phyloP scores from a whole-genome alignment of 1,284 basidiomycete genomes.

The Pulchroboletus neoregius region DNA sequence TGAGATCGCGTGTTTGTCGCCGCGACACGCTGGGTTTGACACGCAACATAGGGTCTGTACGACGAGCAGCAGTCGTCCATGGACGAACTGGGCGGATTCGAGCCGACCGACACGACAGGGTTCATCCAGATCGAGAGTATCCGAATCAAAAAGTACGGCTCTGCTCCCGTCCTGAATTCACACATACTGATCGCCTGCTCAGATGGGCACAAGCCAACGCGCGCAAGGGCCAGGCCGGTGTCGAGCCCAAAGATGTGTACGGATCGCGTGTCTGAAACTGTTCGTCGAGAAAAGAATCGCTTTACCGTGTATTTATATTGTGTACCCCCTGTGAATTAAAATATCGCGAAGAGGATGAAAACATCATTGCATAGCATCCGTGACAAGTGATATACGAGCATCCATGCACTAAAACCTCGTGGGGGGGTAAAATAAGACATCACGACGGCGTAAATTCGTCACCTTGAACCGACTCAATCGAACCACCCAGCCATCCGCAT shows the following conservation, averaged over 20 bases:
- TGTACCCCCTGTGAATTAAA: too few species aligned
- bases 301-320: constrained; percentile 3
- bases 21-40: background rate
- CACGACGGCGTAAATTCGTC: background rate
- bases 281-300: background rate
- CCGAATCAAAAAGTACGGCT: constrained; percentile 86
- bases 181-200: constrained; percentile 4
- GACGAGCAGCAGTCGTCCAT: constrained; percentile 98
- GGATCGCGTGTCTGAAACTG: constrained; percentile 22
- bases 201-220: constrained; percentile 85
- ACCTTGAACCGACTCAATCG: constrained; percentile 30
- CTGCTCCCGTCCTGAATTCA: background rate
- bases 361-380: background rate
- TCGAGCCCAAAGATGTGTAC: constrained; percentile 49
- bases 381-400: constrained; percentile 3
- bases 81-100: constrained; percentile 98
- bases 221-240: constrained; percentile 76
- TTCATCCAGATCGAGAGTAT: constrained; percentile 96
- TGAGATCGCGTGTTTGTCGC: constrained; percentile 28
- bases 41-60: constrained; percentile 69
- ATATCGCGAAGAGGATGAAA: too few species aligned
- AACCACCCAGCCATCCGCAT: constrained; percentile 72
- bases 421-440: constrained; percentile 1
- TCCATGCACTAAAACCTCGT: background rate
- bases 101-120: constrained; percentile 86